These are phyloP conservation scores for Rhizopogon roseolus DNA, from an alignment of 768 basidiomycete genomes.

Conservation along the genomic window DNA sequence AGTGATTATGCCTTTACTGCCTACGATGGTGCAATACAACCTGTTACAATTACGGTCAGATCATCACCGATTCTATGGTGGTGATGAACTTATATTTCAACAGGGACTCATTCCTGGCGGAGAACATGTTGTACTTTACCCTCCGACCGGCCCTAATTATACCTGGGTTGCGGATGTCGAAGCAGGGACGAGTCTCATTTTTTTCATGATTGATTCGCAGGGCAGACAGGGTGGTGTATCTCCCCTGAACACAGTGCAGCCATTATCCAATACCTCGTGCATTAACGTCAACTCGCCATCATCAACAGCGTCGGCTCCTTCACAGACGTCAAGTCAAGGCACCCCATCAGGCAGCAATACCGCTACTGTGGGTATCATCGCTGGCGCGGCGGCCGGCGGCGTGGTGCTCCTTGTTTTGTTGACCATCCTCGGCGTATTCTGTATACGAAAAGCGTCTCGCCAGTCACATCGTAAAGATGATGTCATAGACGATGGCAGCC, in stretches of 20 bases:
- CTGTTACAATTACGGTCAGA: conserved; percentile 49
- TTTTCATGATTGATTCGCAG: conserved; percentile 46
- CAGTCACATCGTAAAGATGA: conserved; percentile 13
- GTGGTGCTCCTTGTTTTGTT: conserved; percentile 46
- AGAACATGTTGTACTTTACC: conserved; percentile 36
- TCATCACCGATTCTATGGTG: background rate
- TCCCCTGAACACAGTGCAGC: conserved; percentile 41
- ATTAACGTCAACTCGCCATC: conserved; percentile 49
- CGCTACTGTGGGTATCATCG: conserved; percentile 45
- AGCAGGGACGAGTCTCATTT: conserved; percentile 54
- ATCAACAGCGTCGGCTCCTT: conserved; percentile 30
- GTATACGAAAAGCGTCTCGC: conserved; percentile 15
- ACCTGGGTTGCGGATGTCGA: conserved; percentile 55
- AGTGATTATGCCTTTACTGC: conserved; percentile 45
- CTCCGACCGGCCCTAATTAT: conserved; percentile 26
- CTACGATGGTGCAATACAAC: conserved; percentile 43
- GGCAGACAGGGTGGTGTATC: conserved; percentile 56
- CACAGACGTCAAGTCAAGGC: conserved; percentile 17
- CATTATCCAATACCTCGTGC: conserved; percentile 47
- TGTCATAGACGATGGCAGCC: conserved; percentile 14
- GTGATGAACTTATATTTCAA: background rate
- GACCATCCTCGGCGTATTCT: conserved; percentile 48
- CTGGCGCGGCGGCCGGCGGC: conserved; percentile 44
- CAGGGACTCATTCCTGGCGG: conserved; percentile 67
- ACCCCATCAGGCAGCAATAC: conserved; percentile 18